Conservation (phyloP, 2,329 filamentous ascomycete genomes). For the Diaporthe humulicola region DNA sequence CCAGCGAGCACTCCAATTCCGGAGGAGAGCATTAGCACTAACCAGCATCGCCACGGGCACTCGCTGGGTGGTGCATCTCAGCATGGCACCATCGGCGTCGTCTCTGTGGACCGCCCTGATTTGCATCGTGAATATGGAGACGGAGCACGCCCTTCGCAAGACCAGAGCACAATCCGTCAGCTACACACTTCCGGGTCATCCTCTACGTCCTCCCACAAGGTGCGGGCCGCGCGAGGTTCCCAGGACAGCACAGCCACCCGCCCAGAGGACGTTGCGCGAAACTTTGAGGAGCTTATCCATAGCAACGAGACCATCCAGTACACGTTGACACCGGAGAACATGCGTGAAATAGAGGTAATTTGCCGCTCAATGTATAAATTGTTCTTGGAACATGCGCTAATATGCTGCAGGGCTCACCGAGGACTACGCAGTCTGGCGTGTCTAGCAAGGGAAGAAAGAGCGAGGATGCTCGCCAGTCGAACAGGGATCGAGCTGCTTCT, state of each 20-base stretch:
- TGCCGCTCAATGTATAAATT: neutral
- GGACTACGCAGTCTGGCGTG: slow-evolving; percentile 48
- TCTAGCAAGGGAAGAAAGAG: slow-evolving; percentile 59
- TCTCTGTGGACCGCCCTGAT: slow-evolving; percentile 54
- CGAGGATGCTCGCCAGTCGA: slow-evolving; percentile 59
- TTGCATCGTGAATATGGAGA: slow-evolving; percentile 52
- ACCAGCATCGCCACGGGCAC: slow-evolving; percentile 39
- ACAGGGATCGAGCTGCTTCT: slow-evolving; percentile 60
- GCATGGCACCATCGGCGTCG: slow-evolving; percentile 51
- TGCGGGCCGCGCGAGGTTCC: slow-evolving; percentile 68
- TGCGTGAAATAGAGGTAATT: slow-evolving; percentile 81
- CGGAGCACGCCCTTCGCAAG: slow-evolving; percentile 33
- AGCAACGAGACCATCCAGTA: slow-evolving; percentile 87
- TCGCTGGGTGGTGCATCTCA: slow-evolving; percentile 35
- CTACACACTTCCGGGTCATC: slow-evolving; percentile 66
- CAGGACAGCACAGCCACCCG: slow-evolving; percentile 66
- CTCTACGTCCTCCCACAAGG: slow-evolving; percentile 62
- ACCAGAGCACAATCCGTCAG: slow-evolving; percentile 48
- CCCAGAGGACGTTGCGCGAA: slow-evolving; percentile 72
- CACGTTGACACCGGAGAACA: slow-evolving; percentile 83
- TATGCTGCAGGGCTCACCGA: slow-evolving; percentile 35
- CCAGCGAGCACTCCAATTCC: slow-evolving; percentile 43
- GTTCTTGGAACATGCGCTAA: slow-evolving; percentile 24
- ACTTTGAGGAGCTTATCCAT: slow-evolving; percentile 84
- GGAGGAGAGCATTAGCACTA: slow-evolving; percentile 45